Conservation (phyloP, 225 moss, liverwort and hornwort genomes). For the Polytrichum formosum region DNA sequence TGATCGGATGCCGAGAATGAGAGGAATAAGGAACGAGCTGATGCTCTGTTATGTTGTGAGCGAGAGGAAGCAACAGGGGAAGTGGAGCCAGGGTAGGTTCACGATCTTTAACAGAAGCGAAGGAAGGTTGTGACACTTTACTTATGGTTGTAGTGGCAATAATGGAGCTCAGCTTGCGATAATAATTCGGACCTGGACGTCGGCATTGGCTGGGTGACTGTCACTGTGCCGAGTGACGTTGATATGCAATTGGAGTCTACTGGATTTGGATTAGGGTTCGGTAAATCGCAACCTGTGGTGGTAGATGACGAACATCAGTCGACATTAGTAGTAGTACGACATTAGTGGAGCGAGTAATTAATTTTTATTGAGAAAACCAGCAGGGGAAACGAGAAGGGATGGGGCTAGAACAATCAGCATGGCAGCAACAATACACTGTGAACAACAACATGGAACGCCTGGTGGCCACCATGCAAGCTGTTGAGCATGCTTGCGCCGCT, state of each 20-base stretch:
- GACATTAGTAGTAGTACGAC: constrained; percentile 12
- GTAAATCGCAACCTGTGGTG: constrained; percentile 22
- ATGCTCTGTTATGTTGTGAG: neutral
- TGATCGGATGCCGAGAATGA: constrained; percentile 19
- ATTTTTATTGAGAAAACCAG: constrained; percentile 12
- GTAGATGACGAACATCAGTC: constrained; percentile 23
- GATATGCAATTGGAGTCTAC: too few relatives aligned
- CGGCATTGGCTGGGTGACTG: too few relatives aligned
- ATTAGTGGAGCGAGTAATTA: neutral
- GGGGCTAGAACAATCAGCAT: constrained; percentile 81
- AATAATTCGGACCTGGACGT: too few relatives aligned
- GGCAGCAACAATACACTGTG: constrained; percentile 53
- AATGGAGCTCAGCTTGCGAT: neutral
- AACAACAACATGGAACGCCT: constrained; percentile 69
- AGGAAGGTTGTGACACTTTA: constrained; percentile 6
- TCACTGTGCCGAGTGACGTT: too few relatives aligned
- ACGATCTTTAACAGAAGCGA: constrained; percentile 12
- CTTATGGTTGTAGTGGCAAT: neutral
- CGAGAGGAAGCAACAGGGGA: constrained; percentile 14
- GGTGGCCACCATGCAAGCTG: constrained; percentile 72
- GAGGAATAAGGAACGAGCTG: constrained; percentile 12
- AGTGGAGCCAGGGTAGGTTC: constrained; percentile 20
- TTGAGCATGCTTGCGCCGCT: constrained; percentile 91
- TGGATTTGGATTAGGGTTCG: constrained; percentile 18
- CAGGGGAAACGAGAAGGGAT: constrained; percentile 25